Percentiles rank a stretch among this genome's conserved stretches.
Conservation (phyloP, 257 asterid genomes). For the Rauvolfia tetraphylla region DNA sequence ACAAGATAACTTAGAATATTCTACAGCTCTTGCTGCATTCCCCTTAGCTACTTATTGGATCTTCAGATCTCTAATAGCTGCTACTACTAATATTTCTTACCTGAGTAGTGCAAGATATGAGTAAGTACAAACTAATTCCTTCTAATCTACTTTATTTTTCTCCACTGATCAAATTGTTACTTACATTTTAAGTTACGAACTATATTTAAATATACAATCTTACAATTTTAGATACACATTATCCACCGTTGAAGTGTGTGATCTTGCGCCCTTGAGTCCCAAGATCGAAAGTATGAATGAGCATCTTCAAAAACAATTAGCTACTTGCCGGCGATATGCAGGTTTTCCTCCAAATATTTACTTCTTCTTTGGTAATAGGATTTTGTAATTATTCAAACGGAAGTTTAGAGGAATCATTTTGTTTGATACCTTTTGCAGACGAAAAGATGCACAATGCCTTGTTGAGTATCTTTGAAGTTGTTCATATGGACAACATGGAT, state of each 20-base stretch:
- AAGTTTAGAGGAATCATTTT: not conserved
- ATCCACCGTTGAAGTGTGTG: not conserved
- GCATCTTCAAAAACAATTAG: not conserved
- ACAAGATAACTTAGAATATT: conserved; percentile 30
- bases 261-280: conserved; percentile 1
- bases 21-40: conserved; percentile 35
- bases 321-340: not conserved
- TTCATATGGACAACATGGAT: conserved; percentile 11
- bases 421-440: not conserved
- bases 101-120: conserved; percentile 1
- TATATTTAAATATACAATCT: too few relatives aligned
- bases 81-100: conserved; percentile 5
- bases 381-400: too few relatives aligned
- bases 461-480: not conserved
- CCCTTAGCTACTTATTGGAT: conserved; percentile 16
- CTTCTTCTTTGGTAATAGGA: too few relatives aligned
- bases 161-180: too few relatives aligned
- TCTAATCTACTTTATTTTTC: too few relatives aligned
- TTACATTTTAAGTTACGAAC: too few relatives aligned
- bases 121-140: conserved; percentile 18
- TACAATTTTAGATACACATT: too few relatives aligned
- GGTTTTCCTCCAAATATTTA: too few relatives aligned
- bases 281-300: not conserved
- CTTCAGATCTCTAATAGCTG: conserved; percentile 7
- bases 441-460: not conserved